Evolutionary conservation across 2,329 filamentous ascomycete species (phyloP).

Genomic region (Fusarium dimerum): DNA sequence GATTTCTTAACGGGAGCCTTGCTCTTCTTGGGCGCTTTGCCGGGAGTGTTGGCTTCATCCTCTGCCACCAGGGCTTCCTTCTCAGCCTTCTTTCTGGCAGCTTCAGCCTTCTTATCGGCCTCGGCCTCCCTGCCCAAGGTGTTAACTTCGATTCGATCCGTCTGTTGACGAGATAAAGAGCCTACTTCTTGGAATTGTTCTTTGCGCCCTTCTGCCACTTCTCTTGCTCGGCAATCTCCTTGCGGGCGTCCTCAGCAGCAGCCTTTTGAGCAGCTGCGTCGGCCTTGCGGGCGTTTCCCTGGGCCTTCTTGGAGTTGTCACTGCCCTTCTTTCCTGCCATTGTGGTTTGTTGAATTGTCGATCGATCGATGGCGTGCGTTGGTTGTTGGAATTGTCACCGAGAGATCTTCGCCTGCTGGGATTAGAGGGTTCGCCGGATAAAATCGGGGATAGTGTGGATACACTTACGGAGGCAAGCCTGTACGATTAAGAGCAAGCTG

Average conservation of each 20-base stretch:
- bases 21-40: constrained; percentile 65
- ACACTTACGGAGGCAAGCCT: not conserved
- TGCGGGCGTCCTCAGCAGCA: constrained; percentile 67
- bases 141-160: constrained; percentile 11
- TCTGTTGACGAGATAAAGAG: constrained; percentile 16
- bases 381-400: constrained; percentile 11
- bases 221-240: constrained; percentile 66
- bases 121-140: constrained; percentile 36
- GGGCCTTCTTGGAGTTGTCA: constrained; percentile 85
- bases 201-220: constrained; percentile 89
- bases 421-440: not conserved
- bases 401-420: constrained; percentile 9
- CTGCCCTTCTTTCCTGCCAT: constrained; percentile 73
- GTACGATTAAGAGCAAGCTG: not conserved
- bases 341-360: constrained; percentile 15
- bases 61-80: constrained; percentile 79
- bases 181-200: constrained; percentile 82
- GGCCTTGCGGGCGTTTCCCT: constrained; percentile 89
- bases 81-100: constrained; percentile 91
- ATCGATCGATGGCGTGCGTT: constrained; percentile 11
- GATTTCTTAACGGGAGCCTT: constrained; percentile 70
- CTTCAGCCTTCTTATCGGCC: constrained; percentile 72
- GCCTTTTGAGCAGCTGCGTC: constrained; percentile 81
- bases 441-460: not conserved
- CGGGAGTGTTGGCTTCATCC: constrained; percentile 70